phyloP scores from a whole-genome alignment of 441 rosid genomes.

The Croton setiger region DNA sequence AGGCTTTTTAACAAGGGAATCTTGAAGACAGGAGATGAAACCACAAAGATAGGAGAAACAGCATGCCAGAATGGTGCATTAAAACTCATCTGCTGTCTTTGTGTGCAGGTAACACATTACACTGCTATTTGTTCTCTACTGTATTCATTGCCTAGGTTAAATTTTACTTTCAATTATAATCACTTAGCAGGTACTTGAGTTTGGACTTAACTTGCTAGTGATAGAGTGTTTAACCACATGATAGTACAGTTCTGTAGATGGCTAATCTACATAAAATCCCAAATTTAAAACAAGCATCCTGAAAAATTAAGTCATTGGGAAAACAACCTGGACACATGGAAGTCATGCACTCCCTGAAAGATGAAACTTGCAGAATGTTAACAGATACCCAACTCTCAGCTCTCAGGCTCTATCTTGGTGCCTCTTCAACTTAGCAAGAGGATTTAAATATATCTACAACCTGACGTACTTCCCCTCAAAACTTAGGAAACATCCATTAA shows the following conservation, averaged over 20 bases:
- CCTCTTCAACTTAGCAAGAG: background rate
- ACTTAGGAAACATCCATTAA: background rate
- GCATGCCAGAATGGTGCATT: background rate
- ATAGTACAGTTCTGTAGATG: background rate
- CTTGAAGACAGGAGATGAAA: background rate
- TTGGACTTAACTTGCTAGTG: background rate
- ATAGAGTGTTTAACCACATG: background rate
- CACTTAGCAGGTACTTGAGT: background rate
- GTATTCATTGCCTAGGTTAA: background rate
- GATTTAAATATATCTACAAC: background rate
- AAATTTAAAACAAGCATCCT: background rate
- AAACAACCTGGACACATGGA: background rate
- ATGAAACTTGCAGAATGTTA: too few relatives aligned
- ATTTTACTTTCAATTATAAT: too few relatives aligned
- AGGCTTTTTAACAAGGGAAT: background rate
- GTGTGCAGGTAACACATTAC: background rate
- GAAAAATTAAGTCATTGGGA: background rate
- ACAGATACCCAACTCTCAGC: too few relatives aligned
- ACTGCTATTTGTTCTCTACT: background rate
- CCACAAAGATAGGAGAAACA: background rate
- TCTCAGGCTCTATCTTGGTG: too few relatives aligned
- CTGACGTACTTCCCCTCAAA: background rate
- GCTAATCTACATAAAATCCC: background rate
- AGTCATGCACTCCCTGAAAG: background rate
- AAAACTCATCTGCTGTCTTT: background rate